Base-by-base conservation (phyloP, 768 basidiomycete species). In the Cantharellus anzutake region DNA sequence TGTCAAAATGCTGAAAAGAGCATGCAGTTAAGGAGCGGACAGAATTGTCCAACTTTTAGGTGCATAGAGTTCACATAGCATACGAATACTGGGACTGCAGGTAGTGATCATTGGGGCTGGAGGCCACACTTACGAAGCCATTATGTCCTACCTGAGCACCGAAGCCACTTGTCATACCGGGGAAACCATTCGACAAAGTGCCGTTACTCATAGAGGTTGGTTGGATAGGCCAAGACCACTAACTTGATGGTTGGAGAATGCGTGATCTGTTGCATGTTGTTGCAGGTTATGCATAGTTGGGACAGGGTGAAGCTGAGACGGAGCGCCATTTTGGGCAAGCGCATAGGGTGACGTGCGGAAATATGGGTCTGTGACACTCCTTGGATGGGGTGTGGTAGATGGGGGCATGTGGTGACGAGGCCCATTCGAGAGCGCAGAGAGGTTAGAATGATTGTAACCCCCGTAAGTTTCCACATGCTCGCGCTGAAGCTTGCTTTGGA, bases 401-500 rank as follows among this genome's bases (percentile, higher is more conserved):
- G 61, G 5, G 42, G 58, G 34, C 52, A 29, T 48, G 11, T 48
- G 52, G 52, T 11, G 11, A 14, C 34, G 7, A 55, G 7, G 14
- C 52, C 52, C 52, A 55, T 14, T 50, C 41, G 4, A 20, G 51
- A 40, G 29, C 44, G 37, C 59, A 58, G 11, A 7, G 58, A 60
- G 16, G 2, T 39, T 37, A 42, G 39, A 34, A 34, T 48, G 59
- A 5, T 57, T 35, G 34, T 34, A 41, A 39, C 39, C 11, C 5
- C 11, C 40, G 34, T 56, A 39, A 37, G 60, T 65, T 48, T 86
- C 86, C 72, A 85, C 77, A 66, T 89, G 86, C 72, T 94, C 92
- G 60, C 94, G 88, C 72, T 96, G 93, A 59, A 98, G 75, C 73
- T 97, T 97, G 75, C 92, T 93, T 72, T 97, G 94, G 67, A 99